Evolutionary conservation across 805 yeast genomes (phyloP).

Genomic region (Metschnikowia baotianmanensis): DNA sequence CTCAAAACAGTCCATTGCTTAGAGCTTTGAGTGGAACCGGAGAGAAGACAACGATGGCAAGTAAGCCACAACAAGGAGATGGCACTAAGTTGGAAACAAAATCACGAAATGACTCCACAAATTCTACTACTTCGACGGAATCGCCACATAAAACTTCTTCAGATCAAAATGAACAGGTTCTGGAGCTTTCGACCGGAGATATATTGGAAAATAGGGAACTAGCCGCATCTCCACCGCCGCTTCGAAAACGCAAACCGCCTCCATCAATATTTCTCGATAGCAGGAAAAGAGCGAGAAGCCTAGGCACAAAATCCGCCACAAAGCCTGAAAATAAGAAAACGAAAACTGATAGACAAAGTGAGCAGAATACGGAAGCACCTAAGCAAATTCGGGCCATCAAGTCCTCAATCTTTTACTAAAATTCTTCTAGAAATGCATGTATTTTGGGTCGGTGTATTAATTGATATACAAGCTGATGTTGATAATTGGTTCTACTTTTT

Average conservation of each 20-base stretch:
- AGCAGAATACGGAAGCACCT: neutral
- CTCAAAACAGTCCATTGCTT: neutral
- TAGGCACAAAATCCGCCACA: neutral
- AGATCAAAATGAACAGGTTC: neutral
- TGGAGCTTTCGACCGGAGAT: neutral
- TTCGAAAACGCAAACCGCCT: conserved; percentile 10
- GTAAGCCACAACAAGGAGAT: no score
- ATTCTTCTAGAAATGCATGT: neutral
- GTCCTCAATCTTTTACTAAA: conserved; percentile 30
- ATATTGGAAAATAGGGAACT: neutral
- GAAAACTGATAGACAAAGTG: neutral
- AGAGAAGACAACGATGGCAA: no score
- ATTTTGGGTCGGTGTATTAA: no score
- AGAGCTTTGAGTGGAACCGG: no score
- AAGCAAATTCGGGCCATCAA: conserved; percentile 21
- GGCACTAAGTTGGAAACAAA: no score
- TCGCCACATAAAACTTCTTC: no score
- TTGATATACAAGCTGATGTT: no score
- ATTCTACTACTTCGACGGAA: no score
- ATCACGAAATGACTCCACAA: no score
- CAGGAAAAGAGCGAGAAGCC: conserved; percentile 4
- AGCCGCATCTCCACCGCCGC: neutral
- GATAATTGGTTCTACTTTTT: neutral
- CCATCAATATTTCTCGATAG: conserved; percentile 15
- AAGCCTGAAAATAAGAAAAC: neutral